Base-by-base conservation (phyloP, 2,329 filamentous ascomycete species). In the Seiridium cupressi region DNA sequence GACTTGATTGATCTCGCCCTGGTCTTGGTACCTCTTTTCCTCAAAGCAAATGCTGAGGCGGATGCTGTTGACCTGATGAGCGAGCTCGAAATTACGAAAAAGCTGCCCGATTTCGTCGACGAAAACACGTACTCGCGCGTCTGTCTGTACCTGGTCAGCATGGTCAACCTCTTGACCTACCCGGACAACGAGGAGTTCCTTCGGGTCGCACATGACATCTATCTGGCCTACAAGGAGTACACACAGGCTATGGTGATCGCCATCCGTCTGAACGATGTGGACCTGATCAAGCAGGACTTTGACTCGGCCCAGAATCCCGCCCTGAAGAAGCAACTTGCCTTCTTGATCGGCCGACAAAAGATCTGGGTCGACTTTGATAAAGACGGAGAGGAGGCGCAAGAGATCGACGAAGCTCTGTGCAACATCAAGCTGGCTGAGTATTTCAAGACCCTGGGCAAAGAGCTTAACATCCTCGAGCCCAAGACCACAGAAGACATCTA, bases 401-500 rank as follows among this genome's bases (percentile, higher is more conserved):
- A 93, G 69, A 84, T 96, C 57, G 82, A 85, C 44, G 93, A 97
- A 63, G 95, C 92, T 67, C 77, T 97, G 59, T 91, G 91, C 74
- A 99, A 98, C 76, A 87, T 90, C 18, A 92, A 90, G 70, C 79
- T 99, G 60, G 89, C 93, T 1, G 92, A 96, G 64, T 90, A 98
- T 76, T 99, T 97, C 84, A 96, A 96, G 77, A 87, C 90, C 4
- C 81, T 99, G 38, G 96, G 89, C 60, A 97, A 97, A 77, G 95
- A 99, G 74, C 84, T 99, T 58, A 98, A 99, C 76, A 94, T 99
- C 57, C 81, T 98, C 47, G 95, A 99, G 64, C 95, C 95, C 42
- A 98, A 97, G 81, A 91, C 92, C 48, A 96, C 94, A 0, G 95
- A 99, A 73, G 96, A 99, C 70, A 99, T 99, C 69, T 99, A 99